These are phyloP conservation scores for Gillenia trifoliata DNA, from an alignment of 306 rosid species.

Conservation along the genomic window DNA sequence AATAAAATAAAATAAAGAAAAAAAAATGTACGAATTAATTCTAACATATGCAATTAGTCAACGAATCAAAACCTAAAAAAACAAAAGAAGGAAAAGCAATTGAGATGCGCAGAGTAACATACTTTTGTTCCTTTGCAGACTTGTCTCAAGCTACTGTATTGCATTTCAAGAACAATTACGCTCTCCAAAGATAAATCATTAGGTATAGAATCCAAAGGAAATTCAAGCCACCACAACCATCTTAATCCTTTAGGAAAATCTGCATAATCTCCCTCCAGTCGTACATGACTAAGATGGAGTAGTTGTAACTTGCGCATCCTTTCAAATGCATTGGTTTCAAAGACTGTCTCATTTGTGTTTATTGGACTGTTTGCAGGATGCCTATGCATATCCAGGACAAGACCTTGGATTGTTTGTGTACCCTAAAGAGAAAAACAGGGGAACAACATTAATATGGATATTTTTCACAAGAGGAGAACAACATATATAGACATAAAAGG, in stretches of 20 bases:
- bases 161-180: conserved; percentile 8
- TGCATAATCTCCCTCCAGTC: not conserved
- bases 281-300: not conserved
- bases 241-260: not conserved
- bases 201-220: not conserved
- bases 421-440: not conserved
- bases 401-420: not conserved
- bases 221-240: not conserved
- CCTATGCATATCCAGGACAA: not conserved
- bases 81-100: not conserved
- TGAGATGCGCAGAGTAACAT: not conserved
- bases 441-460: not conserved
- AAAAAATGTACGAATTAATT: too few species aligned
- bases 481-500: not conserved
- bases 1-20: not conserved
- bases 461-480: not conserved
- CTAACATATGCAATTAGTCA: too few species aligned
- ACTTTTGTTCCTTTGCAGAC: not conserved
- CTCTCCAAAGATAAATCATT: not conserved
- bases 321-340: not conserved
- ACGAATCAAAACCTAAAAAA: not conserved
- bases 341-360: not conserved
- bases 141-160: not conserved
- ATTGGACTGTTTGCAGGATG: not conserved
- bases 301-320: not conserved